Evolutionary conservation across 2,329 filamentous ascomycete species (phyloP).

Genomic region (Microdochium trichocladiopsis): DNA sequence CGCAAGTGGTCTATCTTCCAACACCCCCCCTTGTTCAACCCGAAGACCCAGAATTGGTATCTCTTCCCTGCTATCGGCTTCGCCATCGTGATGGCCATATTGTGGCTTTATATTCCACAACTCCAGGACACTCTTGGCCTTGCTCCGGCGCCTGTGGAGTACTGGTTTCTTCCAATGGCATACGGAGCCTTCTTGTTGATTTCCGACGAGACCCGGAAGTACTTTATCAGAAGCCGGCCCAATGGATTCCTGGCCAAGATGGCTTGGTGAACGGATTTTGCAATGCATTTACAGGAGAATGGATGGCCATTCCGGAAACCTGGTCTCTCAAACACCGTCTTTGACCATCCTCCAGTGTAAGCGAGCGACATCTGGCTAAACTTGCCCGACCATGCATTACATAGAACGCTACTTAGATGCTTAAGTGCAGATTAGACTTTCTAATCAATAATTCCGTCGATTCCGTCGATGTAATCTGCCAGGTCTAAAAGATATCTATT

Average conservation of each 20-base stretch:
- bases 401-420: too few relatives aligned
- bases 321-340: too few relatives aligned
- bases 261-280: constrained; percentile 63
- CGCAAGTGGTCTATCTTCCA: constrained; percentile 62
- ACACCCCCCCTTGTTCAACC: constrained; percentile 62
- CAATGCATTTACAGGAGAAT: too few relatives aligned
- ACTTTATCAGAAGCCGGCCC: constrained; percentile 51
- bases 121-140: constrained; percentile 57
- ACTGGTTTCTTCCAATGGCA: constrained; percentile 70
- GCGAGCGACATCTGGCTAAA: too few relatives aligned
- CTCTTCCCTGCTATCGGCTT: constrained; percentile 67
- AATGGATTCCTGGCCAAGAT: constrained; percentile 47
- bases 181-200: constrained; percentile 58
- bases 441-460: too few relatives aligned
- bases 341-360: too few relatives aligned
- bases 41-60: constrained; percentile 57
- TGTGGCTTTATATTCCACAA: constrained; percentile 62
- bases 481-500: too few relatives aligned
- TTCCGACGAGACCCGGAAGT: constrained; percentile 63
- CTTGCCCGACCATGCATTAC: too few relatives aligned
- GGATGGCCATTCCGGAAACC: too few relatives aligned
- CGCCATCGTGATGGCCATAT: constrained; percentile 59
- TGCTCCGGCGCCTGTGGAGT: constrained; percentile 56
- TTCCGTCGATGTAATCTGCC: too few relatives aligned
- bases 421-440: too few relatives aligned